Evolutionary conservation across 352 stramenopile genomes (phyloP).

Genomic region (Phytophthora rubi): DNA sequence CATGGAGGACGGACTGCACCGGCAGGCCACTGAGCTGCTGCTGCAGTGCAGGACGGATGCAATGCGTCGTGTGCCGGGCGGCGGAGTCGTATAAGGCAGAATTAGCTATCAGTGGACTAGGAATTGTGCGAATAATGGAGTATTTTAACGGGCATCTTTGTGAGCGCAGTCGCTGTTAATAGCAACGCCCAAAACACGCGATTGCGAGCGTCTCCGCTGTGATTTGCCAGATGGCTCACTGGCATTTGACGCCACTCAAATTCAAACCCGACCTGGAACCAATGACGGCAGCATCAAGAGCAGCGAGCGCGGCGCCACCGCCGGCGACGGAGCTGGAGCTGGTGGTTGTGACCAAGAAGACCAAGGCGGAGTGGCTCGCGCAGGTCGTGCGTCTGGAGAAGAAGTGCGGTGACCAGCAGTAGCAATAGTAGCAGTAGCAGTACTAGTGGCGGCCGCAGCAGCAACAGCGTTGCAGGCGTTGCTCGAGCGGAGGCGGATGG

Average conservation of each 20-base stretch:
- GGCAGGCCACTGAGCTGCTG: too few relatives aligned
- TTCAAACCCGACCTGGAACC: constrained; percentile 1
- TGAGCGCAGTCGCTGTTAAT: too few relatives aligned
- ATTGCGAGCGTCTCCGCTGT: background rate
- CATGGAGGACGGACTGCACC: background rate
- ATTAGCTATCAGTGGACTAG: constrained; percentile 20
- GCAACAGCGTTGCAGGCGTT: background rate
- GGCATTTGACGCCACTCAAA: constrained; percentile 3
- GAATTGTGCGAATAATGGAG: constrained; percentile 24
- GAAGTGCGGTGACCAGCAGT: constrained; percentile 18
- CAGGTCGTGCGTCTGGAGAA: constrained; percentile 41
- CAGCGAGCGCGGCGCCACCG: background rate
- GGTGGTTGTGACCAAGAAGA: constrained; percentile 43
- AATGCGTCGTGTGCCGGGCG: too few relatives aligned
- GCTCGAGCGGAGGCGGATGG: too few relatives aligned
- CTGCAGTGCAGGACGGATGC: too few relatives aligned
- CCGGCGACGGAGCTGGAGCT: constrained; percentile 23
- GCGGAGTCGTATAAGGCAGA: constrained; percentile 17
- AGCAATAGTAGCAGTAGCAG: background rate
- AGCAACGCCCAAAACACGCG: background rate
- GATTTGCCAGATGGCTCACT: constrained; percentile 7
- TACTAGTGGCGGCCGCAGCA: background rate
- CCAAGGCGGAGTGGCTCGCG: constrained; percentile 27
- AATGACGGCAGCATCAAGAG: background rate
- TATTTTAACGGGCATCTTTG: constrained; percentile 3